phyloP scores from a whole-genome alignment of 495 filamentous ascomycete genomes.

The Jackrogersella minutella region DNA sequence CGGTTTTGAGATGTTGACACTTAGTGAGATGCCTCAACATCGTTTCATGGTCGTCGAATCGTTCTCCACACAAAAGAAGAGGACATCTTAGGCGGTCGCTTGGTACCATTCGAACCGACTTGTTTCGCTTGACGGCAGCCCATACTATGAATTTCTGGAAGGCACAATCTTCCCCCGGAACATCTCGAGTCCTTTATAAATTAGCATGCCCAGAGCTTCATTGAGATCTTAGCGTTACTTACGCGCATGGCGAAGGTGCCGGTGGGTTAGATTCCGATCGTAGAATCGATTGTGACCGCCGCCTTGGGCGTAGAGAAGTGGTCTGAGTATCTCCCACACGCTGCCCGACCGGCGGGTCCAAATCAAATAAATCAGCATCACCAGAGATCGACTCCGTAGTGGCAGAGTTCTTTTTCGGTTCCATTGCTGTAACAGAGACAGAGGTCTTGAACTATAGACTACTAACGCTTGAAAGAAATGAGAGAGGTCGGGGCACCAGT shows the following conservation, averaged over 20 bases:
- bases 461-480: constrained; percentile 39
- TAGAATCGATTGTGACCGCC: constrained; percentile 36
- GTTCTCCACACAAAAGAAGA: constrained; percentile 51
- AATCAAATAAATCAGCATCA: constrained; percentile 33
- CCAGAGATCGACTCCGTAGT: constrained; percentile 36
- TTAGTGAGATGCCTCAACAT: constrained; percentile 56
- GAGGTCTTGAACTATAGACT: constrained; percentile 31
- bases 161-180: constrained; percentile 54
- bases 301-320: constrained; percentile 27
- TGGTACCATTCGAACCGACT: constrained; percentile 49
- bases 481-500: constrained; percentile 39
- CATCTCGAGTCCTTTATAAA: constrained; percentile 51
- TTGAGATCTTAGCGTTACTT: constrained; percentile 28
- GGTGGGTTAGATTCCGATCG: constrained; percentile 32
- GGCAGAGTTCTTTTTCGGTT: constrained; percentile 40
- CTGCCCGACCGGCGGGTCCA: constrained; percentile 41
- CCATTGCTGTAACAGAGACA: constrained; percentile 32
- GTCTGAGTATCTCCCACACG: constrained; percentile 18
- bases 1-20: constrained; percentile 51
- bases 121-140: constrained; percentile 60
- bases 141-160: constrained; percentile 59
- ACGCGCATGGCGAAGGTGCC: constrained; percentile 45
- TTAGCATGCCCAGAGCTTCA: constrained; percentile 37
- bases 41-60: constrained; percentile 52
- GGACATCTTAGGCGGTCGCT: constrained; percentile 55